These are phyloP conservation scores for Astrocystis sublimbata DNA, from an alignment of 495 filamentous ascomycete genomes.

Conservation along the genomic window DNA sequence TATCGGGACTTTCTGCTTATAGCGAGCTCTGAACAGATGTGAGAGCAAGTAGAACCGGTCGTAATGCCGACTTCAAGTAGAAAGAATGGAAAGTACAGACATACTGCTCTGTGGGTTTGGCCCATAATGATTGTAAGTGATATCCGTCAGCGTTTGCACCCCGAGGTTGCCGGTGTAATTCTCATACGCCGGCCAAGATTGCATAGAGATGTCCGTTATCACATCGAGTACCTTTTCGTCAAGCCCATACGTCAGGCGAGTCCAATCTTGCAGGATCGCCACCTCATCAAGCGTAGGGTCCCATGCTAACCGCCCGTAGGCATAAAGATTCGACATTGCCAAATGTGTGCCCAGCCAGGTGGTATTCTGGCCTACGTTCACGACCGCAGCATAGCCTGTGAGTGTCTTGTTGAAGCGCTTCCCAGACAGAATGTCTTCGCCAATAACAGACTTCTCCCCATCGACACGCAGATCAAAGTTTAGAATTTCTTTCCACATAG, in stretches of 20 bases:
- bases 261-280: slow-evolving; percentile 63
- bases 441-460: slow-evolving; percentile 48
- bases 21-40: not conserved
- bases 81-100: not conserved
- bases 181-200: slow-evolving; percentile 70
- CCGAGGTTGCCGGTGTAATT: slow-evolving; percentile 71
- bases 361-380: slow-evolving; percentile 66
- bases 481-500: slow-evolving; percentile 66
- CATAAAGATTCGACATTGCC: slow-evolving; percentile 72
- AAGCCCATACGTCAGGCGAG: slow-evolving; percentile 61
- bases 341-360: slow-evolving; percentile 71
- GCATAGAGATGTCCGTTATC: slow-evolving; percentile 65
- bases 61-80: not conserved
- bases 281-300: slow-evolving; percentile 48
- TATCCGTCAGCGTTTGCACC: slow-evolving; percentile 69
- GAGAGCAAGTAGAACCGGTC: not conserved
- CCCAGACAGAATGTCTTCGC: slow-evolving; percentile 60
- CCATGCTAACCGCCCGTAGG: slow-evolving; percentile 68
- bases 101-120: slow-evolving; percentile 55
- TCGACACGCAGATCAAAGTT: slow-evolving; percentile 67
- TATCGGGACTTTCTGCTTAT: not conserved
- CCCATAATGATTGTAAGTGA: slow-evolving; percentile 65
- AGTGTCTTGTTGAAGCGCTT: slow-evolving; percentile 58
- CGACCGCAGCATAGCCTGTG: slow-evolving; percentile 65
- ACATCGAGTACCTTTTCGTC: slow-evolving; percentile 55